Evolutionary conservation across 495 filamentous ascomycete genomes (phyloP).

Genomic region (Darksidea phi): DNA sequence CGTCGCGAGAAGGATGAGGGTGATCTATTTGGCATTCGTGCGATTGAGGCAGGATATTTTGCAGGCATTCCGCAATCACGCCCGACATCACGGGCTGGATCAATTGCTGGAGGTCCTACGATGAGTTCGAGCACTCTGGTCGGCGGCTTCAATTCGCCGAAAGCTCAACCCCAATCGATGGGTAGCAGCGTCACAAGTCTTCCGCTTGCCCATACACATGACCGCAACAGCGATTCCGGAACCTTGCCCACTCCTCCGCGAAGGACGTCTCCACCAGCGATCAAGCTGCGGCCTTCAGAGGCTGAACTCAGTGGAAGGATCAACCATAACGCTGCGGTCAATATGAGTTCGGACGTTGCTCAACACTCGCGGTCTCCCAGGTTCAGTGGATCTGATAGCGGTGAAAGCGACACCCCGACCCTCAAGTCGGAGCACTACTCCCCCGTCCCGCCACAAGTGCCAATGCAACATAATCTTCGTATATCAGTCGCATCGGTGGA

Average conservation of each 20-base stretch:
- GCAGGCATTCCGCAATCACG: slow-evolving; percentile 50
- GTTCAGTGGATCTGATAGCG: slow-evolving; percentile 15
- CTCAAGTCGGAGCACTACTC: slow-evolving; percentile 24
- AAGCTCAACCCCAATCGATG: slow-evolving; percentile 15
- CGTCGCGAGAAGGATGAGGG: slow-evolving; percentile 47
- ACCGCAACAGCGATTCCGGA: slow-evolving; percentile 10
- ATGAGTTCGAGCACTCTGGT: slow-evolving; percentile 29
- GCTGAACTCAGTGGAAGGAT: slow-evolving; percentile 35
- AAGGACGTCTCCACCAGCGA: slow-evolving; percentile 11
- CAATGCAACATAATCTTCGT: slow-evolving; percentile 13
- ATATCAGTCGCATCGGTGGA: slow-evolving; percentile 14
- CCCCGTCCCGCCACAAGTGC: slow-evolving; percentile 23
- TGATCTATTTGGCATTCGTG: slow-evolving; percentile 49
- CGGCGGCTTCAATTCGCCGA: slow-evolving; percentile 17
- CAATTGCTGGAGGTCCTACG: slow-evolving; percentile 9
- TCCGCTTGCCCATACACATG: slow-evolving; percentile 19
- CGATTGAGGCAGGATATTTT: slow-evolving; percentile 48
- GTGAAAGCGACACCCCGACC: slow-evolving; percentile 16
- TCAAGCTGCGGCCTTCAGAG: slow-evolving; percentile 32
- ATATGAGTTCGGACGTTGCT: slow-evolving; percentile 34
- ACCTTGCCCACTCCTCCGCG: slow-evolving; percentile 10
- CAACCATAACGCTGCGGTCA: slow-evolving; percentile 32
- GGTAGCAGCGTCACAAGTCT: slow-evolving; percentile 32
- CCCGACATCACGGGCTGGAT: slow-evolving; percentile 31
- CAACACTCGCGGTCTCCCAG: slow-evolving; percentile 29